Evolutionary conservation across 257 asterid species (phyloP), one percentile per base, ranked within the genome.

Genomic region (Lycium ferocissimum): DNA sequence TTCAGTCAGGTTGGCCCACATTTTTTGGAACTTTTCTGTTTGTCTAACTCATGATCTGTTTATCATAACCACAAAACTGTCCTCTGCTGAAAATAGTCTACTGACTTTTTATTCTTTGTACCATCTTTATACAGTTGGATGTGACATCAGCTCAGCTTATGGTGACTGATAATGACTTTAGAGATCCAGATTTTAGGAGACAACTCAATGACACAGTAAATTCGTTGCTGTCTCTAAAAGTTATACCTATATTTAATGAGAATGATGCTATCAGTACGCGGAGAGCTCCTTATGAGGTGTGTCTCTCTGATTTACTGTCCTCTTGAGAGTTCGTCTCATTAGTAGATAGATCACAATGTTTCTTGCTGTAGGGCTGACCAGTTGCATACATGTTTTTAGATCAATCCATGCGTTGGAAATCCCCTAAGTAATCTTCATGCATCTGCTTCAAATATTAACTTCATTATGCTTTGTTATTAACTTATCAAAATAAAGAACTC

Each of bases 231-330:
- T 82, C 90, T 69, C 86, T 92, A 84, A 92, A 93, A 88, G 94
- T 94, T 57, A 92, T 94, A 79, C 98, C 98, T 5, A 91, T 94
- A 86, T 91, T 94, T 88, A 94, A 94, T 70, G 98, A 94, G 87
- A 94, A 94, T 81, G 98, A 94, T 57, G 97, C 97, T 49, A 87
- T 94, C 83, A 94, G 98, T 85, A 92, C 96, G 58, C 89, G 97
- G 79, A 89, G 84, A 87, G 97, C 98, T 85, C 98, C 98, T 9
- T 94, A 93, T 61, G 97, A 94, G 98, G 98, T 93, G 88, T 47
- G 82, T 76, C 14, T 53, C 82, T 76, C 63, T 53, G 58, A 45
- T 43, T 82, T 66, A 22, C 66, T 51, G 22, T 53, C 47, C 61
- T 76, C 63, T 51, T 75, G 43, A 20, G 53, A 70, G 79, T 82